Conservation (phyloP, 2,329 filamentous ascomycete genomes). For the Ophiostoma triangulosporum region DNA sequence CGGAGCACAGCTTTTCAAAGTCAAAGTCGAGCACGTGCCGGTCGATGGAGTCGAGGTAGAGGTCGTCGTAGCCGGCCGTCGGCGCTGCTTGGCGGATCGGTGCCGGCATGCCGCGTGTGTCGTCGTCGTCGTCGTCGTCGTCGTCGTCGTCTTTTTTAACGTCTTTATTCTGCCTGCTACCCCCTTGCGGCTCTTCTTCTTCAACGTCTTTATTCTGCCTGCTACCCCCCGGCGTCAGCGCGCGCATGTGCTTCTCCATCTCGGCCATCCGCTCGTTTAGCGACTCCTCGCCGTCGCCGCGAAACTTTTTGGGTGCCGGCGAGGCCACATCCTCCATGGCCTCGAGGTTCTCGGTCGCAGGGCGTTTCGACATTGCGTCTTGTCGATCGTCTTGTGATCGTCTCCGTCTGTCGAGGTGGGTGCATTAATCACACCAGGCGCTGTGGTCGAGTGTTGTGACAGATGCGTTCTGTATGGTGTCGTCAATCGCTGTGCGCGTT, state of each 20-base stretch:
- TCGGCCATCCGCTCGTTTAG: neutral
- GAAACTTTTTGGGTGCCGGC: constrained; percentile 40
- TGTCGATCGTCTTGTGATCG: neutral
- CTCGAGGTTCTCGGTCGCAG: constrained; percentile 46
- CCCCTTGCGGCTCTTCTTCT: neutral
- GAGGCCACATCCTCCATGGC: constrained; percentile 40
- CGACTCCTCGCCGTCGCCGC: constrained; percentile 13
- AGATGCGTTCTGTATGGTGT: too few species aligned
- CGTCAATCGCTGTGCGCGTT: neutral
- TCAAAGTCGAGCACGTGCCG: constrained; percentile 91
- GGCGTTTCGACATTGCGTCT: constrained; percentile 32
- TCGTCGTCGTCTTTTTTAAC: constrained; percentile 21
- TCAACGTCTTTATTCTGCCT: too few species aligned
- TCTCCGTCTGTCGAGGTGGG: too few species aligned
- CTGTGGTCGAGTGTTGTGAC: too few species aligned
- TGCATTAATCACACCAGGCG: too few species aligned
- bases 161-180: constrained; percentile 8
- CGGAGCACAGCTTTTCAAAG: constrained; percentile 95
- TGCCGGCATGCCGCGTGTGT: constrained; percentile 28
- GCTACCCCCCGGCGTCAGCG: constrained; percentile 1
- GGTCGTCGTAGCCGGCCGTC: constrained; percentile 78
- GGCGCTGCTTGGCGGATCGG: constrained; percentile 61
- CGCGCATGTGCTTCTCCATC: constrained; percentile 8
- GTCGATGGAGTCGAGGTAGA: constrained; percentile 96
- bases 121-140: constrained; percentile 27